Conservation (phyloP, 306 rosid species). For the Inga oerstediana region DNA sequence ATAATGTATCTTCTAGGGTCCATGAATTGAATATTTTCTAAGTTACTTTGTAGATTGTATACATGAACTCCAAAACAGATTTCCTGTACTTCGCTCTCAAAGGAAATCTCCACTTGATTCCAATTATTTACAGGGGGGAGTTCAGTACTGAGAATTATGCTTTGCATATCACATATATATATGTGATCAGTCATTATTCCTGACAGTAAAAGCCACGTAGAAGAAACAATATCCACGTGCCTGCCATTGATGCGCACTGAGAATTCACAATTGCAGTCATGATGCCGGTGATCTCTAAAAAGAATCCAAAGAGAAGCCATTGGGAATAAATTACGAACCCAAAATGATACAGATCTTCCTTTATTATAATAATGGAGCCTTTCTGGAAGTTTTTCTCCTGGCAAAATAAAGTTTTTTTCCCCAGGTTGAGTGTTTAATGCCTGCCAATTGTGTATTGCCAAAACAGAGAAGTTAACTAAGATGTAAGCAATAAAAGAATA, state of each 20-base stretch:
- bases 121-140: neutral
- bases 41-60: neutral
- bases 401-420: neutral
- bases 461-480: neutral
- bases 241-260: neutral
- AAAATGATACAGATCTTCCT: too few relatives aligned
- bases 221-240: neutral
- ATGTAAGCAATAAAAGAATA: too few relatives aligned
- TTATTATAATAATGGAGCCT: too few relatives aligned
- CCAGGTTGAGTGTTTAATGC: neutral
- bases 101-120: neutral
- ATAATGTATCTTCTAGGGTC: neutral
- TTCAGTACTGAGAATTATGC: neutral
- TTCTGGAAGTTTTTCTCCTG: neutral
- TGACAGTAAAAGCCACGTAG: neutral
- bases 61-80: neutral
- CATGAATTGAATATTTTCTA: neutral
- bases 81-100: neutral
- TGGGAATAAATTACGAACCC: too few relatives aligned
- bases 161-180: neutral
- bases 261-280: neutral
- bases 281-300: too few relatives aligned
- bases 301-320: neutral
- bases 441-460: neutral
- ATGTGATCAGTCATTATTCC: neutral